Conservation (phyloP, 768 basidiomycete genomes). For the Lactifluus piperatus region DNA sequence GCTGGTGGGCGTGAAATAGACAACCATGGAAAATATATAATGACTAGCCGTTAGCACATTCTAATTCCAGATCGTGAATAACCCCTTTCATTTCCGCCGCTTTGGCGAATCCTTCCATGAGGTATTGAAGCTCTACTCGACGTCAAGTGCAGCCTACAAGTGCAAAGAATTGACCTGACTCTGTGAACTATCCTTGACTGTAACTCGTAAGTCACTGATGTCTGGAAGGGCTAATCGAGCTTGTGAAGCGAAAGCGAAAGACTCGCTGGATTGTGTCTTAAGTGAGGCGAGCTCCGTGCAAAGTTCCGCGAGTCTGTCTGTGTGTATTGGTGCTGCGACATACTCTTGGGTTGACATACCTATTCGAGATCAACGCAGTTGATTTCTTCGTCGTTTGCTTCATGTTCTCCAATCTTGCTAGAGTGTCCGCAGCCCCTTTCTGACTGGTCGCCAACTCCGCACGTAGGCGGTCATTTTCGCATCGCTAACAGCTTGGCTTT, state of each 20-base stretch:
- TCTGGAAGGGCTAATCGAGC: slow-evolving; percentile 14
- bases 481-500: slow-evolving; percentile 5
- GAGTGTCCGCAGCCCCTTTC: neutral
- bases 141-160: neutral
- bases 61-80: slow-evolving; percentile 10
- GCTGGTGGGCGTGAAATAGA: neutral
- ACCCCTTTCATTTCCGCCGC: slow-evolving; percentile 10
- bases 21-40: neutral
- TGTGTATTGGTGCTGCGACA: neutral
- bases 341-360: neutral
- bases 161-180: neutral
- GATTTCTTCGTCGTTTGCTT: slow-evolving; percentile 13
- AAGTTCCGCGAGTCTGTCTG: slow-evolving; percentile 15
- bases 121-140: slow-evolving; percentile 6
- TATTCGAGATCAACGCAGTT: slow-evolving; percentile 1
- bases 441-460: neutral
- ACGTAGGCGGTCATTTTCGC: slow-evolving; percentile 14
- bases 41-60: slow-evolving; percentile 11
- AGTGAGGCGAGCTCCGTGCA: slow-evolving; percentile 7
- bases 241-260: slow-evolving; percentile 15
- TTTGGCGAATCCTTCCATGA: slow-evolving; percentile 11
- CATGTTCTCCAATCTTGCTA: slow-evolving; percentile 3
- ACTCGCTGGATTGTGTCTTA: slow-evolving; percentile 17
- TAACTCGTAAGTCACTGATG: slow-evolving; percentile 7
- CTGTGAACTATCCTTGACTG: slow-evolving; percentile 8